Evolutionary conservation across 805 yeast genomes (phyloP).

Genomic region (Candida maltosa): DNA sequence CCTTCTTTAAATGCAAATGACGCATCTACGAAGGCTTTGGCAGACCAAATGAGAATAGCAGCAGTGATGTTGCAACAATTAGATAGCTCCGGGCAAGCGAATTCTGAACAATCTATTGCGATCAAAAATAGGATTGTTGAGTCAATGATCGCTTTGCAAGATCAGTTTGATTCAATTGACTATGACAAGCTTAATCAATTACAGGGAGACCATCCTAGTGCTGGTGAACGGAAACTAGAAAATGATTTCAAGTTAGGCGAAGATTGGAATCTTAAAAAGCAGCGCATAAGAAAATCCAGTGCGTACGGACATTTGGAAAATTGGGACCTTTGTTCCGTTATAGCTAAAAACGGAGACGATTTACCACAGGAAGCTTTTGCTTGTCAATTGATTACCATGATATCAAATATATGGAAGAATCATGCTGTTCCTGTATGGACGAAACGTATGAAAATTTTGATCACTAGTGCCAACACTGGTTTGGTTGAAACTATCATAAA

Average conservation of each 20-base stretch:
- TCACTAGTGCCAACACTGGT: constrained; percentile 88
- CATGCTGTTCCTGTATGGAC: constrained; percentile 81
- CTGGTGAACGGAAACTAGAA: constrained; percentile 86
- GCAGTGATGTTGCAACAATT: constrained; percentile 91
- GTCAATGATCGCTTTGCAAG: constrained; percentile 26
- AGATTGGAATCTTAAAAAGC: constrained; percentile 85
- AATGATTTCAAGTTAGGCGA: constrained; percentile 93
- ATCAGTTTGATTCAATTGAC: constrained; percentile 36
- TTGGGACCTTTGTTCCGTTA: constrained; percentile 95
- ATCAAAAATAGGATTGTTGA: constrained; percentile 20
- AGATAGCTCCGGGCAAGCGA: constrained; percentile 68
- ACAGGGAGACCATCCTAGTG: constrained; percentile 53
- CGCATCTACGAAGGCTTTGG: constrained; percentile 34
- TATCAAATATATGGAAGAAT: constrained; percentile 79
- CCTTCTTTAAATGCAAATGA: constrained; percentile 10
- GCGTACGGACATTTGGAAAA: constrained; percentile 81
- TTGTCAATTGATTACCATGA: constrained; percentile 85
- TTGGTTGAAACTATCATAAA: constrained; percentile 94
- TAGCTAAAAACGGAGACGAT: constrained; percentile 95
- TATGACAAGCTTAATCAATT: constrained; percentile 42
- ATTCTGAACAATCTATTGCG: constrained; percentile 32
- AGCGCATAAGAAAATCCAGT: constrained; percentile 74
- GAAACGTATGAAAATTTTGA: constrained; percentile 85
- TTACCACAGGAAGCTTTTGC: constrained; percentile 97
- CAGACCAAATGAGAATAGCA: constrained; percentile 94